These are phyloP conservation scores for Thalia dealbata DNA, from an alignment of 176 grass and related monocot species.

Conservation along the genomic window DNA sequence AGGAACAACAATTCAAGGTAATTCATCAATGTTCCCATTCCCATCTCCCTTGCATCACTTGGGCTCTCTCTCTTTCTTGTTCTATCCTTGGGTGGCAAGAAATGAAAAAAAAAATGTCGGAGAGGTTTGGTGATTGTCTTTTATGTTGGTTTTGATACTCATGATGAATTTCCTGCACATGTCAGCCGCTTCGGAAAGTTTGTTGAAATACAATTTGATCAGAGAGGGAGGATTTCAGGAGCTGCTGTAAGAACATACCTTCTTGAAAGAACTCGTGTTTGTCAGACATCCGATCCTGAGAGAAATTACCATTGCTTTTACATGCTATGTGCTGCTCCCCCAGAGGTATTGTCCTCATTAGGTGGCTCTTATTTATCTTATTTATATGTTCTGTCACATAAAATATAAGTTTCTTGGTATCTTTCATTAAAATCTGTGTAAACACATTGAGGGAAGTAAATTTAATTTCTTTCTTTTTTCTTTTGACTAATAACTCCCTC, in stretches of 20 bases:
- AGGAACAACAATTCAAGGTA: conserved; percentile 16
- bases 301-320: conserved; percentile 99
- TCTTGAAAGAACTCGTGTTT: conserved; percentile 93
- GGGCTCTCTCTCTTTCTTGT: background rate
- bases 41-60: background rate
- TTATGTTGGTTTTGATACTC: background rate
- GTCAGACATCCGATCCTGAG: conserved; percentile 85
- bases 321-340: conserved; percentile 81
- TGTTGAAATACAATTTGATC: conserved; percentile 97
- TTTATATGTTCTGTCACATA: background rate
- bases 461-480: background rate
- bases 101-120: too few species aligned
- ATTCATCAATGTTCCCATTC: background rate
- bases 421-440: background rate
- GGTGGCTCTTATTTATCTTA: background rate
- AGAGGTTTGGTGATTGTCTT: background rate
- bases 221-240: conserved; percentile 72
- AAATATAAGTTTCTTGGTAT: background rate
- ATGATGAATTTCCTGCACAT: conserved; percentile 11
- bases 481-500: background rate
- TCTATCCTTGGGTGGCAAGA: background rate
- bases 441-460: background rate
- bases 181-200: conserved; percentile 91
- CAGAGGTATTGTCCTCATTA: conserved; percentile 49
- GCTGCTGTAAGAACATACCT: conserved; percentile 90